Conservation (phyloP, 768 basidiomycete species). For the Phaffia australis region DNA sequence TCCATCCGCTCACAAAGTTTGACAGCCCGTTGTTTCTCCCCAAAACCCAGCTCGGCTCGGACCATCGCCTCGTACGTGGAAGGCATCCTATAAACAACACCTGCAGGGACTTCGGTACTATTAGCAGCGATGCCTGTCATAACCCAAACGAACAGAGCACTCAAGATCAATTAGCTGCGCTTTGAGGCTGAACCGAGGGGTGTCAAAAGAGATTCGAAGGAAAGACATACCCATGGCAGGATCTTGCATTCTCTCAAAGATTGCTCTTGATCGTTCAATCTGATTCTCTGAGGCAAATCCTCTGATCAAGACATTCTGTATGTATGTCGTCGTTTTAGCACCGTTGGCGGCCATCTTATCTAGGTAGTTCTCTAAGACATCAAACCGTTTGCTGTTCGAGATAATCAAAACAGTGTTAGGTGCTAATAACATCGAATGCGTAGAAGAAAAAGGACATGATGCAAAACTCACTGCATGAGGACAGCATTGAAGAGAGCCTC, state of each 20-base stretch:
- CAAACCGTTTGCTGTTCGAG: constrained; percentile 48
- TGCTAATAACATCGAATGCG: no score
- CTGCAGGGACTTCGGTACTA: background rate
- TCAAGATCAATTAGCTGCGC: background rate
- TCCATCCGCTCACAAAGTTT: constrained; percentile 60
- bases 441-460: no score
- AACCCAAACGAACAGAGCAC: background rate
- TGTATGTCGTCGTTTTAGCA: constrained; percentile 87
- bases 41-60: constrained; percentile 70
- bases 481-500: constrained; percentile 83
- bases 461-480: constrained; percentile 45
- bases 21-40: constrained; percentile 58
- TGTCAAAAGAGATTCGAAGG: background rate
- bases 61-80: constrained; percentile 96
- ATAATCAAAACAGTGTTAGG: no score
- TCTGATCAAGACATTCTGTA: constrained; percentile 74
- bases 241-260: constrained; percentile 74
- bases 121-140: constrained; percentile 20
- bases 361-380: constrained; percentile 61
- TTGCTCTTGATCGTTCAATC: constrained; percentile 56
- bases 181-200: background rate
- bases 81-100: constrained; percentile 45
- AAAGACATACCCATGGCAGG: constrained; percentile 46
- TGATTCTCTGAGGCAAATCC: constrained; percentile 59
- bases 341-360: constrained; percentile 51